Conservation (phyloP, 148 eudicot genomes). For the Hydrangea macrophylla region DNA sequence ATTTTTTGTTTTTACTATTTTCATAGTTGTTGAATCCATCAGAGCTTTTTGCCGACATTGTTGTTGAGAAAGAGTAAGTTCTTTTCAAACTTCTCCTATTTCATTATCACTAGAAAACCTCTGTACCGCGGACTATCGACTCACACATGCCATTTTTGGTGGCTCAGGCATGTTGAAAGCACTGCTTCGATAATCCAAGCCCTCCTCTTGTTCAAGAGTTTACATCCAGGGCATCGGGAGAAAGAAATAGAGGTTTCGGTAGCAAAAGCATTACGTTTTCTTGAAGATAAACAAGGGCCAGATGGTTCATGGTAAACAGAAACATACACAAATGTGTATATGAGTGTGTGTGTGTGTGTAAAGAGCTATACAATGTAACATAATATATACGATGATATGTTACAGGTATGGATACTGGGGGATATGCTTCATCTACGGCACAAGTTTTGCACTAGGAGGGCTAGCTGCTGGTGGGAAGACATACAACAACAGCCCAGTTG, state of each 20-base stretch:
- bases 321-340: no score
- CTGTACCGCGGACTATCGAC: not conserved
- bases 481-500: slow-evolving; percentile 29
- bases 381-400: not conserved
- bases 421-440: slow-evolving; percentile 46
- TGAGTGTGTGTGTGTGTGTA: no score
- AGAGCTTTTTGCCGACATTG: slow-evolving; percentile 43
- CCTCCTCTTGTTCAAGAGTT: slow-evolving; percentile 24
- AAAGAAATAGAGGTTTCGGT: slow-evolving; percentile 38
- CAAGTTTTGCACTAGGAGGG: slow-evolving; percentile 37
- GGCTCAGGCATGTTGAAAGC: slow-evolving; percentile 37
- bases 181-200: slow-evolving; percentile 40
- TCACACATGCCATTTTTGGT: slow-evolving; percentile 1
- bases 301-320: slow-evolving; percentile 57
- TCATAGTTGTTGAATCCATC: slow-evolving; percentile 41
- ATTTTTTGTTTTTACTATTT: not conserved
- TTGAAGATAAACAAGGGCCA: slow-evolving; percentile 34
- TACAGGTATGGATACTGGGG: slow-evolving; percentile 57
- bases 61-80: slow-evolving; percentile 43
- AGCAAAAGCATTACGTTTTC: slow-evolving; percentile 30
- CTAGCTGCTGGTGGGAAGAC: slow-evolving; percentile 35
- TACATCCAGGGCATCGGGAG: slow-evolving; percentile 35
- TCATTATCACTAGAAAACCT: not conserved
- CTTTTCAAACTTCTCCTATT: not conserved
- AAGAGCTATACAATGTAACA: not conserved